These are phyloP conservation scores for Aspergillus sp. DNA, from an alignment of 2,329 filamentous ascomycete species.

Conservation along the genomic window DNA sequence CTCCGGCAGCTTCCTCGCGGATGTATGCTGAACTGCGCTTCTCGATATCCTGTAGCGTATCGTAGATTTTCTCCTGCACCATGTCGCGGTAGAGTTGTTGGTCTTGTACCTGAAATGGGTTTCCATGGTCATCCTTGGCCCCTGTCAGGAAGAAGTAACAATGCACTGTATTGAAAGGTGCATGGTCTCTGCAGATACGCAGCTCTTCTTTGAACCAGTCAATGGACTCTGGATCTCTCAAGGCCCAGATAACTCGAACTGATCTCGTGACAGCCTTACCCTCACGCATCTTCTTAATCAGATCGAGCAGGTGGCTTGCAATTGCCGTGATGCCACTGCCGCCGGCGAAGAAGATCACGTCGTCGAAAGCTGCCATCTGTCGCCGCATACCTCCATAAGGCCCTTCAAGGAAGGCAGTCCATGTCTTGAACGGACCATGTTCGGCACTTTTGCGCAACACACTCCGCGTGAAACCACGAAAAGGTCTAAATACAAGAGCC, in stretches of 20 bases:
- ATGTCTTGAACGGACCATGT: constrained; percentile 87
- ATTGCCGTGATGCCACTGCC: constrained; percentile 93
- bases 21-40: constrained; percentile 86
- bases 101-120: constrained; percentile 23
- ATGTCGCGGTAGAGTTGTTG: constrained; percentile 68
- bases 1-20: constrained; percentile 74
- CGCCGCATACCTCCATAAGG: constrained; percentile 94
- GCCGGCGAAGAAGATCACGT: constrained; percentile 87
- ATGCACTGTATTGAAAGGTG: constrained; percentile 81
- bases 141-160: constrained; percentile 95
- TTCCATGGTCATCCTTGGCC: constrained; percentile 56
- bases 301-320: constrained; percentile 82
- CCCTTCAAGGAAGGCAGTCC: constrained; percentile 87
- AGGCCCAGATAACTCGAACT: constrained; percentile 89
- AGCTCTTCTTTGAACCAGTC: constrained; percentile 98
- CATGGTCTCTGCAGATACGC: constrained; percentile 84
- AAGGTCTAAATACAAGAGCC: constrained; percentile 87
- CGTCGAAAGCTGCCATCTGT: constrained; percentile 87
- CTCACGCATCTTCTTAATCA: constrained; percentile 96
- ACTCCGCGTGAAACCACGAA: constrained; percentile 82
- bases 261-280: constrained; percentile 90
- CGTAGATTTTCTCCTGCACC: constrained; percentile 84
- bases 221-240: constrained; percentile 89
- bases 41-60: constrained; percentile 81
- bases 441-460: constrained; percentile 80